Conservation (phyloP, 176 grass and related monocot species). For the Triticum dicoccoides region DNA sequence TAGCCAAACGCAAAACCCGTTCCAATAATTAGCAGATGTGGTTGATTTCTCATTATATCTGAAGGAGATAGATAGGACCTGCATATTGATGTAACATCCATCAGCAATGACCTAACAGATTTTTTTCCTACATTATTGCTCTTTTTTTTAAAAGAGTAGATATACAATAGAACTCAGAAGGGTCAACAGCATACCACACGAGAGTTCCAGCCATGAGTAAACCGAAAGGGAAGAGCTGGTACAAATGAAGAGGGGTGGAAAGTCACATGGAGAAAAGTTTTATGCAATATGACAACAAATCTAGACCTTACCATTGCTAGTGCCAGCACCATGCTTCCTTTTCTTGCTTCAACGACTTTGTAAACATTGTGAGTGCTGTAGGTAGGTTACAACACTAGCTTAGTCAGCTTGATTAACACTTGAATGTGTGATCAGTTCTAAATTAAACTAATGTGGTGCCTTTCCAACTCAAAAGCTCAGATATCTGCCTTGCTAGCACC, state of each 20-base stretch:
- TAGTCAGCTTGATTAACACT: not conserved
- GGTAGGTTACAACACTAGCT: constrained; percentile 28
- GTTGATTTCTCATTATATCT: constrained; percentile 86
- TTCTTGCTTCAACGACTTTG: constrained; percentile 80
- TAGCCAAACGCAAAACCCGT: constrained; percentile 97
- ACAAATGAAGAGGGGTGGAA: constrained; percentile 28
- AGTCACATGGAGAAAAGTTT: constrained; percentile 16
- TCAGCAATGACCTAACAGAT: constrained; percentile 11
- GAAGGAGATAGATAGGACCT: constrained; percentile 87
- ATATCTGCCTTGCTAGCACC: not conserved
- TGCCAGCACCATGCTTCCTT: constrained; percentile 91
- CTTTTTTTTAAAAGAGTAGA: not conserved
- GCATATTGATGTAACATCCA: constrained; percentile 26
- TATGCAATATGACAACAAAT: not conserved
- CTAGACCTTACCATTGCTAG: constrained; percentile 76
- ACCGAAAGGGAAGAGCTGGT: constrained; percentile 81
- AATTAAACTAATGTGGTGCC: constrained; percentile 3
- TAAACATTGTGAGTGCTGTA: constrained; percentile 89
- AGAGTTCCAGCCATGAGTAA: constrained; percentile 84
- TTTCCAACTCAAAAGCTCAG: constrained; percentile 4
- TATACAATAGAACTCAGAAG: not conserved
- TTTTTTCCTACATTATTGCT: not conserved
- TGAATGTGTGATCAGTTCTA: not conserved
- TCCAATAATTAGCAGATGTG: constrained; percentile 87
- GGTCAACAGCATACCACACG: constrained; percentile 66